Percentiles rank a stretch among this genome's conserved stretches.
These are phyloP conservation scores for Oenanthe sinensis DNA, from an alignment of 129 eudicot genomes.

Conservation along the genomic window DNA sequence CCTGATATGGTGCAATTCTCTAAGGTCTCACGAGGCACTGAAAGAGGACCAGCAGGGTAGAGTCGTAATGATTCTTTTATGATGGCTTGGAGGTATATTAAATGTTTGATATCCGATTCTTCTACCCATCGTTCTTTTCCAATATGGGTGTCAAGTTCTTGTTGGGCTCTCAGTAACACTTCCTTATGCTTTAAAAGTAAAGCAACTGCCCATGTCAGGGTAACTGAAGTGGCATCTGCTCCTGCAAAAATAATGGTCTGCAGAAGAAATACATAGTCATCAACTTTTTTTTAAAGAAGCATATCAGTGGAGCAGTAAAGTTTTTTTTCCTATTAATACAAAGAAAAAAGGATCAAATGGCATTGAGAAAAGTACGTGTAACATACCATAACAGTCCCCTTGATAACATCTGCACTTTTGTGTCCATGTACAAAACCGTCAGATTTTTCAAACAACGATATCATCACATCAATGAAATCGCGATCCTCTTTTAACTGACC, in stretches of 20 bases:
- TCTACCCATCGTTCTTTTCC: slow-evolving; percentile 8
- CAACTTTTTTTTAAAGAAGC: background rate
- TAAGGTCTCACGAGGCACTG: slow-evolving; percentile 12
- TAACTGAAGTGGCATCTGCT: slow-evolving; percentile 1
- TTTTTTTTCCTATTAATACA: no score
- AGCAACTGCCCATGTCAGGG: slow-evolving; percentile 11
- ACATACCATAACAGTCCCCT: background rate
- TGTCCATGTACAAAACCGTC: slow-evolving; percentile 1
- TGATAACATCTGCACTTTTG: background rate
- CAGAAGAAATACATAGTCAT: background rate
- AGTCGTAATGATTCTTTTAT: slow-evolving; percentile 13
- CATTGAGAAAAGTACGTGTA: background rate
- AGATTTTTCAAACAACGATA: slow-evolving; percentile 8
- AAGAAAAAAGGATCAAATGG: background rate
- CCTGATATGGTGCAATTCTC: slow-evolving; percentile 16
- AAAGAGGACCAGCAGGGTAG: slow-evolving; percentile 11
- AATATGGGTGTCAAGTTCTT: slow-evolving; percentile 15
- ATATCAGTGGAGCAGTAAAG: background rate
- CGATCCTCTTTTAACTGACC: background rate
- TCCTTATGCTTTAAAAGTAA: slow-evolving; percentile 5
- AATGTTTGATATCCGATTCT: slow-evolving; percentile 10
- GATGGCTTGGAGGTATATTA: slow-evolving; percentile 13
- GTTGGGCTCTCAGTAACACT: slow-evolving; percentile 6
- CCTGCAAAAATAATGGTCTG: slow-evolving; percentile 14
- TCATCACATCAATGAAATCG: slow-evolving; percentile 20